Evolutionary conservation across 2,329 filamentous ascomycete species (phyloP).

Genomic region (Botrytis paeoniae): DNA sequence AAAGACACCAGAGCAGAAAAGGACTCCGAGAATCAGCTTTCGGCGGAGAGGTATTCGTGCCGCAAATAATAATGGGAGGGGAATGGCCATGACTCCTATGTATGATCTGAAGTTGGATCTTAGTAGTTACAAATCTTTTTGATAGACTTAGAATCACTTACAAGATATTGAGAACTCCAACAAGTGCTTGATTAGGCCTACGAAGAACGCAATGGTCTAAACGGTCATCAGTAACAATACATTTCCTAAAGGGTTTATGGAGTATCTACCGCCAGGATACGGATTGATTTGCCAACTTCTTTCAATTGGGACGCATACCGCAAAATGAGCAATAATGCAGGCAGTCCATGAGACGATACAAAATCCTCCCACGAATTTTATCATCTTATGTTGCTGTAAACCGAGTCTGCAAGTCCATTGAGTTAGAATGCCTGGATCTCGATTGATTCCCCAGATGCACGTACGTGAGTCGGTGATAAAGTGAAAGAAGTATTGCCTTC

Average conservation of each 20-base stretch:
- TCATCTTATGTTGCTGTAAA: neutral
- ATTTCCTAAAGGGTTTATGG: too few relatives aligned
- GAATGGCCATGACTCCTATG: slow-evolving; percentile 4
- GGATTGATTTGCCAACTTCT: neutral
- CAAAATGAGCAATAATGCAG: neutral
- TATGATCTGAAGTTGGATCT: neutral
- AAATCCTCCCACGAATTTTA: neutral
- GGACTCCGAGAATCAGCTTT: neutral
- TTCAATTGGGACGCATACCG: neutral
- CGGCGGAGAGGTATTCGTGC: neutral
- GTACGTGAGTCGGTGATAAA: neutral
- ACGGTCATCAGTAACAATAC: neutral
- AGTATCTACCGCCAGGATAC: neutral
- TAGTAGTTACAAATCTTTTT: neutral
- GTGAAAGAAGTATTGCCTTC: slow-evolving; percentile 5
- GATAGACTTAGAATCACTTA: neutral
- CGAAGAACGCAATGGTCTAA: slow-evolving; percentile 1
- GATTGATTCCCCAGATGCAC: neutral
- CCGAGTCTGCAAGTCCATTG: neutral
- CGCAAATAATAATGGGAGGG: neutral
- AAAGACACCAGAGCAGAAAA: neutral
- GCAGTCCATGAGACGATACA: neutral
- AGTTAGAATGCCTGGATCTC: neutral
- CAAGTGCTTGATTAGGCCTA: neutral
- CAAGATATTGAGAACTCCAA: slow-evolving; percentile 9